Percentiles rank a stretch among this genome's conserved stretches.
These are phyloP conservation scores for Aureobasidium melanogenum DNA, from an alignment of 2,329 filamentous ascomycete genomes.

Conservation along the genomic window DNA sequence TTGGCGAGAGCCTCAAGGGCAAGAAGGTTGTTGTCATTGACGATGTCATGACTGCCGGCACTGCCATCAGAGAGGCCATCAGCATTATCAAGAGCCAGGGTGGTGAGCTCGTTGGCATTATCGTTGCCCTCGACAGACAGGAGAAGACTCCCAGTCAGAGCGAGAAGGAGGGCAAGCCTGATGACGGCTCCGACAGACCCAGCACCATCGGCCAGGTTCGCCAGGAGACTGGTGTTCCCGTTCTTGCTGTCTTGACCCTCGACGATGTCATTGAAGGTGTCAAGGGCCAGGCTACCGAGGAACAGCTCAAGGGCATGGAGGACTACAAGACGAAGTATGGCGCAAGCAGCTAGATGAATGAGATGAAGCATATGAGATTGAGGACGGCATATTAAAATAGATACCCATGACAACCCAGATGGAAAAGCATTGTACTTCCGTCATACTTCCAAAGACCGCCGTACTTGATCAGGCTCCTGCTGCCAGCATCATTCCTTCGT, in stretches of 20 bases:
- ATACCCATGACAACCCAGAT: constrained; percentile 7
- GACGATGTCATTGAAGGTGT: constrained; percentile 58
- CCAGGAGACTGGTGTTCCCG: constrained; percentile 74
- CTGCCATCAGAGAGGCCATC: constrained; percentile 86
- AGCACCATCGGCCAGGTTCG: constrained; percentile 82
- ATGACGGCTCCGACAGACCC: constrained; percentile 59
- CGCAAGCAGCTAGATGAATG: constrained; percentile 16
- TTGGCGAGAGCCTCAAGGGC: constrained; percentile 75
- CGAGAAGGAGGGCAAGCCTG: constrained; percentile 34
- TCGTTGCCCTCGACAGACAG: constrained; percentile 80
- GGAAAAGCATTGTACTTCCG: background rate
- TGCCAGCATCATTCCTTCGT: background rate
- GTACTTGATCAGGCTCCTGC: background rate
- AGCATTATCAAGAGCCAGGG: constrained; percentile 80
- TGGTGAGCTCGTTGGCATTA: constrained; percentile 74
- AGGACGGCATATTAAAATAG: constrained; percentile 1
- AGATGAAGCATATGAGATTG: background rate
- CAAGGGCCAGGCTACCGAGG: constrained; percentile 34
- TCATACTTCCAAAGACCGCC: background rate
- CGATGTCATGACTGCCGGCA: constrained; percentile 93
- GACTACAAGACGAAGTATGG: constrained; percentile 53
- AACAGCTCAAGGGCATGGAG: constrained; percentile 51
- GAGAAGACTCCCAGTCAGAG: constrained; percentile 61
- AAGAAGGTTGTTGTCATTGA: constrained; percentile 86
- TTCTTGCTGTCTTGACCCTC: constrained; percentile 73